These are phyloP conservation scores for Holtermannia corniformis DNA, from an alignment of 768 basidiomycete genomes.

Conservation along the genomic window DNA sequence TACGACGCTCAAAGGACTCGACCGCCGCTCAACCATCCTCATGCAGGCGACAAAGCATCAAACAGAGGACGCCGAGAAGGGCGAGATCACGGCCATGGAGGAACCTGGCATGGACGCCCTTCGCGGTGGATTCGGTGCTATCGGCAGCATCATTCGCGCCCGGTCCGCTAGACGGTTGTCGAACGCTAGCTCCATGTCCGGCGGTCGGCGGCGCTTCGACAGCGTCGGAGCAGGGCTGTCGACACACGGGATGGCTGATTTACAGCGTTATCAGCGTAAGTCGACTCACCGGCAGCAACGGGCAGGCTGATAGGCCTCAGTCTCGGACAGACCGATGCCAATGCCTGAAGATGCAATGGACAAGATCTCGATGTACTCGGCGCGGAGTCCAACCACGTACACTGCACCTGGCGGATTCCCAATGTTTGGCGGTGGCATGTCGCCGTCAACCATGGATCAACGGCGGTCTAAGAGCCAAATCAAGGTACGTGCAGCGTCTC, in stretches of 20 bases:
- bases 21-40: conserved; percentile 79
- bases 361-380: conserved; percentile 35
- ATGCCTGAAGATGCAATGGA: conserved; percentile 36
- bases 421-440: neutral
- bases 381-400: conserved; percentile 2
- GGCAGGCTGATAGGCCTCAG: conserved; percentile 10
- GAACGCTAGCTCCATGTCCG: conserved; percentile 15
- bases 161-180: conserved; percentile 31
- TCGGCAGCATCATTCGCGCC: conserved; percentile 72
- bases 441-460: neutral
- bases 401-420: neutral
- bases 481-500: conserved; percentile 13
- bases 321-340: conserved; percentile 82
- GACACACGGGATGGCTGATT: conserved; percentile 44
- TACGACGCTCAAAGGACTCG: conserved; percentile 56
- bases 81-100: conserved; percentile 57
- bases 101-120: conserved; percentile 90
- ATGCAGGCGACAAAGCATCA: conserved; percentile 70
- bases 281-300: neutral
- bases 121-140: conserved; percentile 78
- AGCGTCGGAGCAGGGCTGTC: conserved; percentile 46
- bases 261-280: conserved; percentile 62
- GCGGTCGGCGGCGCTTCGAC: conserved; percentile 47
- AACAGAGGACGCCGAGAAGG: conserved; percentile 63
- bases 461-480: conserved; percentile 21